Conservation (phyloP, 768 basidiomycete species). For the Lactifluus rugatus region DNA sequence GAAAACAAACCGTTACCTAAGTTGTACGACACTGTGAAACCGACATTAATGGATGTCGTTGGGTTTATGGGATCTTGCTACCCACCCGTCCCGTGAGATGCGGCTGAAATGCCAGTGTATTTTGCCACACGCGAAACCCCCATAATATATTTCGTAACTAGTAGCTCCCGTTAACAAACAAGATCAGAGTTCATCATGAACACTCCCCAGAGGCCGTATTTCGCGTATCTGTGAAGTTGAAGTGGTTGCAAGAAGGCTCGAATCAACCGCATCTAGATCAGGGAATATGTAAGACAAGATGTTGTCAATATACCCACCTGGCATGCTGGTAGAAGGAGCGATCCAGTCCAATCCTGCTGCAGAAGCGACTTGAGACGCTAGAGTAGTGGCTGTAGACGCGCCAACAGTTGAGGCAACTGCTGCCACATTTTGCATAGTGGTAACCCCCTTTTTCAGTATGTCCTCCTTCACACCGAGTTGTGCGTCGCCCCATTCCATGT, state of each 20-base stretch:
- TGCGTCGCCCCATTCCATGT: neutral
- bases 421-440: neutral
- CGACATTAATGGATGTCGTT: too few species aligned
- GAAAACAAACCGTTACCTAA: too few species aligned
- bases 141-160: neutral
- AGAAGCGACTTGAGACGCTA: neutral
- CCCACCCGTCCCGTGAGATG: too few species aligned
- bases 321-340: neutral
- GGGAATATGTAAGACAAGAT: neutral
- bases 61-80: too few species aligned
- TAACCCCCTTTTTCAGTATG: neutral
- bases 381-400: neutral
- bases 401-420: neutral
- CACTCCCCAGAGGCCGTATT: neutral
- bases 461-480: neutral
- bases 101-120: too few species aligned
- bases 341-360: neutral
- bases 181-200: constrained; percentile 12
- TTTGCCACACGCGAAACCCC: too few species aligned
- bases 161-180: neutral
- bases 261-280: neutral
- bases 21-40: too few species aligned
- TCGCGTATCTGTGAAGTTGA: neutral
- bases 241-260: neutral
- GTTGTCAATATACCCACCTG: neutral